A percentile compares a stretch with the other conserved stretches of the same genome.
Evolutionary conservation across 2,329 filamentous ascomycete genomes (phyloP).

Genomic region (Fusarium sp.): DNA sequence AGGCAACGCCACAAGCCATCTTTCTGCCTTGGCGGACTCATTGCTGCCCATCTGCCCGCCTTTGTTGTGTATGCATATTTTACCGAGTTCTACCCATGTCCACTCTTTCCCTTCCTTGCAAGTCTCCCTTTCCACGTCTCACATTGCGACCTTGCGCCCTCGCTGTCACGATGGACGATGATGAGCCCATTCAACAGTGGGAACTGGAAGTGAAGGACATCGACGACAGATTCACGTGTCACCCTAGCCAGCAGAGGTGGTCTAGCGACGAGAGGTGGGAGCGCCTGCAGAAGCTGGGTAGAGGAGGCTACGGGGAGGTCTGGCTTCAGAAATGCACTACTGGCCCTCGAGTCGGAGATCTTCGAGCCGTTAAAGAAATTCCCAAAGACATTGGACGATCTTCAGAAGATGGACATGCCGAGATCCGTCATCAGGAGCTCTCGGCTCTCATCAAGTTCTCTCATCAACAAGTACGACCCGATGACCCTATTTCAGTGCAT

Average conservation of each 20-base stretch:
- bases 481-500: neutral
- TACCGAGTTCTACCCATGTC: neutral
- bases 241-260: neutral
- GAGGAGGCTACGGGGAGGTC: neutral
- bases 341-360: neutral
- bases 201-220: neutral
- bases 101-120: neutral
- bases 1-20: neutral
- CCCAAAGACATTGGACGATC: neutral
- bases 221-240: neutral
- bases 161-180: neutral
- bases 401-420: no score
- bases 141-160: neutral
- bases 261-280: neutral
- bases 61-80: neutral
- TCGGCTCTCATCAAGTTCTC: neutral
- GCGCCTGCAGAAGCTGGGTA: neutral
- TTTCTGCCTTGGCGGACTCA: neutral
- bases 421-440: neutral
- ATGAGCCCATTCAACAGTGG: neutral
- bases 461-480: neutral
- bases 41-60: neutral
- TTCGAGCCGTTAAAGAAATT: neutral
- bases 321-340: neutral
- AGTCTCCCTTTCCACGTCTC: neutral